phyloP scores from a whole-genome alignment of 495 filamentous ascomycete species.

The Massariosphaeria phaeospora region DNA sequence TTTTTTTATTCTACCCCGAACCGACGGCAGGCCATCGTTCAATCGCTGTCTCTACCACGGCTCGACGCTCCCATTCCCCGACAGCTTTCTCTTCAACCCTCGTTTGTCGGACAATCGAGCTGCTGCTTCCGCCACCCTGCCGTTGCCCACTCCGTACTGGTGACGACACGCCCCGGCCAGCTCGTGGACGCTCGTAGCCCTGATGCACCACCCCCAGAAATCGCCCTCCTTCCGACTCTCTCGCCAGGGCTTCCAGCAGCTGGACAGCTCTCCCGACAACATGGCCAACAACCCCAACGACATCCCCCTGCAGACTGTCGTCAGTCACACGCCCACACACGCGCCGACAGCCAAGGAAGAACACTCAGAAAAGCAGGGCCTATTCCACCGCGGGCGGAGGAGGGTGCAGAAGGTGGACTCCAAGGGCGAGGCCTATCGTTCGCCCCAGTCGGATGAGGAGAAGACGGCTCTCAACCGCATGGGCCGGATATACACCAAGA shows the following conservation, averaged over 20 bases:
- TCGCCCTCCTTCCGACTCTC: constrained; percentile 32
- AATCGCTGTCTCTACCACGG: constrained; percentile 7
- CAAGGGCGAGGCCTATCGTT: constrained; percentile 42
- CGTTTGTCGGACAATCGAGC: not conserved
- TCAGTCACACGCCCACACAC: constrained; percentile 33
- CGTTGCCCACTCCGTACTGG: not conserved
- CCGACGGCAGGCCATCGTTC: constrained; percentile 27
- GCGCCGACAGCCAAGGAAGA: constrained; percentile 15
- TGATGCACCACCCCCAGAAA: constrained; percentile 13
- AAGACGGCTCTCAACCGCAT: constrained; percentile 62
- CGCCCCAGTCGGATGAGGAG: constrained; percentile 52
- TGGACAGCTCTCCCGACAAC: constrained; percentile 9
- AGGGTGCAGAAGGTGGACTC: constrained; percentile 46
- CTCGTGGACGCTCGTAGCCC: too few relatives aligned
- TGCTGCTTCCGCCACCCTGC: constrained; percentile 2
- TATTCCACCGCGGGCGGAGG: constrained; percentile 57
- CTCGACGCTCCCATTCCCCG: constrained; percentile 8
- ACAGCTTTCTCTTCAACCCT: not conserved
- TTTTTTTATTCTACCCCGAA: constrained; percentile 7
- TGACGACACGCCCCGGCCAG: constrained; percentile 11
- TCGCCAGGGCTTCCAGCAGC: constrained; percentile 36
- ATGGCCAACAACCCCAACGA: constrained; percentile 25
- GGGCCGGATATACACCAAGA: constrained; percentile 80
- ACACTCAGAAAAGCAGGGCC: constrained; percentile 47
- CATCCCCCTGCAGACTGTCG: constrained; percentile 34